These are phyloP conservation scores for Ceratocystis lukuohia DNA, from an alignment of 2,329 filamentous ascomycete genomes.

Conservation along the genomic window DNA sequence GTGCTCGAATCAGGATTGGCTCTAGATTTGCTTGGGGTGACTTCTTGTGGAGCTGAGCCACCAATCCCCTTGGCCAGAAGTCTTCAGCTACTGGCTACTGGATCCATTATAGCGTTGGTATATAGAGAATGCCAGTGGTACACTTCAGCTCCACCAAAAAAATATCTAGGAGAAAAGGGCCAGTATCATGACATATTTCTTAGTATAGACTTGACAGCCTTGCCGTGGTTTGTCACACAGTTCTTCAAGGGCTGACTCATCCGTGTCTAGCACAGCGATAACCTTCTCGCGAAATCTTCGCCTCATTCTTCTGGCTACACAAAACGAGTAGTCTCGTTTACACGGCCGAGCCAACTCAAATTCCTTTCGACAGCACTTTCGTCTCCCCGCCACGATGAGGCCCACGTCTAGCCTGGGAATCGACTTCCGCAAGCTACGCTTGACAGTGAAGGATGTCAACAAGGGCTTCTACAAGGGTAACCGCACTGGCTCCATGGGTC, in stretches of 20 bases:
- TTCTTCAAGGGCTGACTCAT: not conserved
- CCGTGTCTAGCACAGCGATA: not conserved
- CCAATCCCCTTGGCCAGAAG: not conserved
- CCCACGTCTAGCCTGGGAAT: slow-evolving; percentile 54
- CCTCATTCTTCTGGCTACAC: not conserved
- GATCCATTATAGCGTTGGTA: not conserved
- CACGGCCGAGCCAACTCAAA: not conserved
- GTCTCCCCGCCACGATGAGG: slow-evolving; percentile 39
- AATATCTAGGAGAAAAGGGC: not conserved
- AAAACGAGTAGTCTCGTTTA: not conserved
- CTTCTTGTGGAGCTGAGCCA: slow-evolving; percentile 1
- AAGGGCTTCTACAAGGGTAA: slow-evolving; percentile 98
- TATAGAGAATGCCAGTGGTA: not conserved
- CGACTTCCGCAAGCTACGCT: slow-evolving; percentile 57
- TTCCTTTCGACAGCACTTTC: not conserved
- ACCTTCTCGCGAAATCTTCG: not conserved
- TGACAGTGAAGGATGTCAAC: slow-evolving; percentile 87
- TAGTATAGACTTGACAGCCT: not conserved
- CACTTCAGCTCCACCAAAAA: not conserved
- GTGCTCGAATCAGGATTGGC: not conserved
- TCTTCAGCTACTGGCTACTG: not conserved
- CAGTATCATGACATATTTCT: not conserved
- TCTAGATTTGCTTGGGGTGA: not conserved
- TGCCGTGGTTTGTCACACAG: not conserved
- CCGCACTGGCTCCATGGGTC: slow-evolving; percentile 73